Evolutionary conservation across 2,329 filamentous ascomycete species (phyloP).

Genomic region (Pyrenophora seminiperda): DNA sequence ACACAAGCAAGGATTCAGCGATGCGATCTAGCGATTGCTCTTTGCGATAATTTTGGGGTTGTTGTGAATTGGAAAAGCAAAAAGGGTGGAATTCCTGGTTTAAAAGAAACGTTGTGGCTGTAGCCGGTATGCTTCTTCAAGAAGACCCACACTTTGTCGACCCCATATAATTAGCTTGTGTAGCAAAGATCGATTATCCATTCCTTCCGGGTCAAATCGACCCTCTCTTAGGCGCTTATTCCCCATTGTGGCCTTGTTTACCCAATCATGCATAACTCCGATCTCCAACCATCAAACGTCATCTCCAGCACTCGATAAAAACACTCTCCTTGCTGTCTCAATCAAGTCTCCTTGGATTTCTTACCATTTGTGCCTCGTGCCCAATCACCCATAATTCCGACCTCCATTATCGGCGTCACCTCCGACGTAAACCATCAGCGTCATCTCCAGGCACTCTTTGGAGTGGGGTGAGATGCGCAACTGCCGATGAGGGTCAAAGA

Average conservation of each 20-base stretch:
- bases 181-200: not conserved
- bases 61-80: not conserved
- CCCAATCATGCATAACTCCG: not conserved
- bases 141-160: conserved; percentile 14
- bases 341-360: not conserved
- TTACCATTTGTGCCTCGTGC: not conserved
- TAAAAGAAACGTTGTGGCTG: conserved; percentile 16
- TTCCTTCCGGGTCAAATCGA: conserved; percentile 3
- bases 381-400: conserved; percentile 28
- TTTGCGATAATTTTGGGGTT: not conserved
- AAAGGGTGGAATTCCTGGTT: not conserved
- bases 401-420: not conserved
- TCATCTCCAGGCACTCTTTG: not conserved
- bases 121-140: conserved; percentile 1
- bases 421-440: not conserved
- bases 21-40: not conserved
- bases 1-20: not conserved
- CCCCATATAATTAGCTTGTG: conserved; percentile 20
- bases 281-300: too few relatives aligned
- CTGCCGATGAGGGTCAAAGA: conserved; percentile 32
- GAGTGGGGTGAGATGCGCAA: conserved; percentile 16
- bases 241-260: not conserved
- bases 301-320: too few relatives aligned
- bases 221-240: not conserved
- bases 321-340: too few relatives aligned